These are phyloP conservation scores for Rhizopogon salebrosus DNA, from an alignment of 768 basidiomycete species.

Conservation along the genomic window DNA sequence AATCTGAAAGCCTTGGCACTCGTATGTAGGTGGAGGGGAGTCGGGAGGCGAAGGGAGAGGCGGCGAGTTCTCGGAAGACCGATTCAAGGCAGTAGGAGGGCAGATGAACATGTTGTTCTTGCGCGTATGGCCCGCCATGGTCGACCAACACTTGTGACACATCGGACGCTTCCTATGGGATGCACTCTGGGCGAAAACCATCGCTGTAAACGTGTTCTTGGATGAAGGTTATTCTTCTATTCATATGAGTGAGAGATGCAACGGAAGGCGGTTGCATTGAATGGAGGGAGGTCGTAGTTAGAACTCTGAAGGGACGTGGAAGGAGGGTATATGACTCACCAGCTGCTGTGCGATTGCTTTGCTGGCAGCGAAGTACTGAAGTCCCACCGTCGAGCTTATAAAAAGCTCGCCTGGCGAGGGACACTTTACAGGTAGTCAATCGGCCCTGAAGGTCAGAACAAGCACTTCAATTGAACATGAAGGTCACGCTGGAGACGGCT, in stretches of 20 bases:
- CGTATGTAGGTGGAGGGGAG: slow-evolving; percentile 20
- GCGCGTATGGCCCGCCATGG: slow-evolving; percentile 29
- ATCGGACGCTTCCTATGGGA: slow-evolving; percentile 27
- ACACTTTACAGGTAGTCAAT: slow-evolving; percentile 10
- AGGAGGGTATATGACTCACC: slow-evolving; percentile 15
- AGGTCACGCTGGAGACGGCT: slow-evolving; percentile 20
- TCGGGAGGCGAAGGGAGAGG: slow-evolving; percentile 23
- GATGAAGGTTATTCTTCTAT: background rate
- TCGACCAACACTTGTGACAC: slow-evolving; percentile 27
- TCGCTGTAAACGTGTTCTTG: background rate
- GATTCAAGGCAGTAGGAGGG: slow-evolving; percentile 16
- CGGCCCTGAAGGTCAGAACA: slow-evolving; percentile 18
- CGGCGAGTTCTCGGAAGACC: slow-evolving; percentile 13
- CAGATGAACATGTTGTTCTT: slow-evolving; percentile 26
- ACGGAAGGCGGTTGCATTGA: background rate
- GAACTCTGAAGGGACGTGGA: background rate
- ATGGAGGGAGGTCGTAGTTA: background rate
- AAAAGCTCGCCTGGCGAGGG: slow-evolving; percentile 4
- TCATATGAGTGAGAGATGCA: background rate
- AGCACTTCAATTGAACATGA: slow-evolving; percentile 7
- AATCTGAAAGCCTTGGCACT: slow-evolving; percentile 18
- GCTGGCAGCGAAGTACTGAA: slow-evolving; percentile 17
- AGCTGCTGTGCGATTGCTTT: slow-evolving; percentile 17
- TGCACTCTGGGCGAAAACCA: background rate
- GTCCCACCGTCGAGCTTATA: slow-evolving; percentile 19